Percentiles rank a stretch among this genome's conserved stretches.
phyloP scores from a whole-genome alignment of 768 basidiomycete genomes.

The Tricholomella constricta region DNA sequence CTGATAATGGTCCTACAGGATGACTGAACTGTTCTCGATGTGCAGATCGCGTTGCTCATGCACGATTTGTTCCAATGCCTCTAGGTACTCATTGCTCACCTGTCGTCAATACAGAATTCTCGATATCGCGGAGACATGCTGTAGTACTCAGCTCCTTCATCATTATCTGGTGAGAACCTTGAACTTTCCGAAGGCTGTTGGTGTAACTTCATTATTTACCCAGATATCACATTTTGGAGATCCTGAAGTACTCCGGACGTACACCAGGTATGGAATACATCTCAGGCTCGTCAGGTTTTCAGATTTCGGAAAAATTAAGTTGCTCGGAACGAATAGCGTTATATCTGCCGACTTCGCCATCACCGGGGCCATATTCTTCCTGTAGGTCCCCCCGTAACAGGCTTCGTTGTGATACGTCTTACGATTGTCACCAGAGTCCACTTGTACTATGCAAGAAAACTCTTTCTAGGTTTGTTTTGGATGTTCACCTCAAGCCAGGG shows the following conservation, averaged over 20 bases:
- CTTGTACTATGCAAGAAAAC: slow-evolving; percentile 2
- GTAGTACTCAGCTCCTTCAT: slow-evolving; percentile 10
- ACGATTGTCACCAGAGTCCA: slow-evolving; percentile 1
- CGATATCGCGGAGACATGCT: slow-evolving; percentile 17
- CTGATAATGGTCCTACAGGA: not conserved
- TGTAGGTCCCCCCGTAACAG: not conserved
- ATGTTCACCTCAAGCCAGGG: not conserved
- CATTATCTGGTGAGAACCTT: slow-evolving; percentile 12
- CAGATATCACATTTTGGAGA: slow-evolving; percentile 9
- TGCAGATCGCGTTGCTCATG: slow-evolving; percentile 11
- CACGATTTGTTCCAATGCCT: not conserved
- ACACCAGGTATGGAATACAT: not conserved
- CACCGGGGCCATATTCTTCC: not conserved
- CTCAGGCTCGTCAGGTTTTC: not conserved
- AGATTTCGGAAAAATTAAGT: not conserved
- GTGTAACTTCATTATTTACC: no score
- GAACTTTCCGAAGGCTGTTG: no score
- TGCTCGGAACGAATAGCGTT: not conserved
- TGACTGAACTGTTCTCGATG: not conserved
- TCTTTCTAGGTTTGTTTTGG: not conserved
- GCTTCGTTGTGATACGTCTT: not conserved
- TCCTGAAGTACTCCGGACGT: not conserved
- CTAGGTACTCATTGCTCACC: no score
- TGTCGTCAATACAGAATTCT: slow-evolving; percentile 1
- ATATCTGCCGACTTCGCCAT: slow-evolving; percentile 3